Percentiles rank a stretch among this genome's conserved stretches.
Conservation (phyloP, 2,329 filamentous ascomycete genomes). For the Laburnicola sp. region DNA sequence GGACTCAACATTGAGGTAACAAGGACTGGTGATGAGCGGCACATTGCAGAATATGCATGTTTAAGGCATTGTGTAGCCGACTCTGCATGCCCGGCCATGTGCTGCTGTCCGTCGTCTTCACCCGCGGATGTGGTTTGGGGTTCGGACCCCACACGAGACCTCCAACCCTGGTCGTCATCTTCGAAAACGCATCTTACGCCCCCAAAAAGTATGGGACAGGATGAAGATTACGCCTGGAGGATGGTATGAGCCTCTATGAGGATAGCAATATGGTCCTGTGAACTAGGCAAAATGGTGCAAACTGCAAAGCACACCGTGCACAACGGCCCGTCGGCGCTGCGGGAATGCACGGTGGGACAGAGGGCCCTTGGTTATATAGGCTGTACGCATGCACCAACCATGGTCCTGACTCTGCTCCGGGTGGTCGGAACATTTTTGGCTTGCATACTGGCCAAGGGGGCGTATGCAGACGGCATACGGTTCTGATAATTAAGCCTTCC, state of each 20-base stretch:
- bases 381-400: constrained; percentile 1
- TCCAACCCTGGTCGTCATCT: not conserved
- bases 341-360: constrained; percentile 1
- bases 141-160: constrained; percentile 2
- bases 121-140: not conserved
- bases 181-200: not conserved
- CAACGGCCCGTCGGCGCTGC: not conserved
- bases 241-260: not conserved
- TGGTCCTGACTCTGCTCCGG: not conserved
- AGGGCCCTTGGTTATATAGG: not conserved
- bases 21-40: no score
- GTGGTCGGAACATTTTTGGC: constrained; percentile 1
- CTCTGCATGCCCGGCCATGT: not conserved
- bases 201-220: constrained; percentile 2
- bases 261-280: not conserved
- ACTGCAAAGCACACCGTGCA: not conserved
- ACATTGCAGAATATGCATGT: no score
- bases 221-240: not conserved
- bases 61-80: not conserved
- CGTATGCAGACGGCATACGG: not conserved
- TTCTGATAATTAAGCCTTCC: not conserved
- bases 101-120: not conserved
- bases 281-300: not conserved
- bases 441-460: constrained; percentile 1
- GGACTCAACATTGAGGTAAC: no score